Percentiles rank a stretch among this genome's conserved stretches.
Evolutionary conservation across 495 filamentous ascomycete species (phyloP).

Genomic region (Massariosphaeria phaeospora): DNA sequence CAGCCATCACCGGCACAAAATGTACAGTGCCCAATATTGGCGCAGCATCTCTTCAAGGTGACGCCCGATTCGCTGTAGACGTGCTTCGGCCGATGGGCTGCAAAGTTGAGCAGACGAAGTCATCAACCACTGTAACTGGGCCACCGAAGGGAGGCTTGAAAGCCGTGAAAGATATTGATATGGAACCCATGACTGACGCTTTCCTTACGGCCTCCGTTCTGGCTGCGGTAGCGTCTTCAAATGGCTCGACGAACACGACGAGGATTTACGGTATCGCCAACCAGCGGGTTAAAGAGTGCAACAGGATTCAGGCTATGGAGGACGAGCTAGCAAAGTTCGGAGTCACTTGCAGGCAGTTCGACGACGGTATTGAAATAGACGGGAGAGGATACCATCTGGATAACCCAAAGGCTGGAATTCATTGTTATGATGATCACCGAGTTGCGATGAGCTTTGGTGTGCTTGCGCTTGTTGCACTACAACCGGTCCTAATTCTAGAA

Average conservation of each 20-base stretch:
- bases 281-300: constrained; percentile 97
- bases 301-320: constrained; percentile 94
- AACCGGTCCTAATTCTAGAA: constrained; percentile 73
- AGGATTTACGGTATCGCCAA: constrained; percentile 95
- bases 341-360: constrained; percentile 76
- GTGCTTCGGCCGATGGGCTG: constrained; percentile 94
- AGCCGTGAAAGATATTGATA: constrained; percentile 74
- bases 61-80: constrained; percentile 90
- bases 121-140: constrained; percentile 88
- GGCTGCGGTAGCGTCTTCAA: constrained; percentile 72
- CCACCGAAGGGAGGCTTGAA: constrained; percentile 68
- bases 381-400: constrained; percentile 35
- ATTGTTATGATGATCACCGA: constrained; percentile 96
- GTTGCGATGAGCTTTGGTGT: constrained; percentile 98
- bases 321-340: constrained; percentile 95
- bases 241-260: constrained; percentile 56
- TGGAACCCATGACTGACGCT: constrained; percentile 99
- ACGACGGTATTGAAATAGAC: constrained; percentile 71
- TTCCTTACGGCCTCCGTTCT: constrained; percentile 93
- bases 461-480: constrained; percentile 69
- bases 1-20: constrained; percentile 88
- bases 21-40: constrained; percentile 97
- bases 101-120: constrained; percentile 73
- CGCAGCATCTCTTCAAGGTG: constrained; percentile 83
- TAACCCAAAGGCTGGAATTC: constrained; percentile 60